Evolutionary conservation across 805 yeast genomes (phyloP).

Genomic region (Candida dajiaensis): DNA sequence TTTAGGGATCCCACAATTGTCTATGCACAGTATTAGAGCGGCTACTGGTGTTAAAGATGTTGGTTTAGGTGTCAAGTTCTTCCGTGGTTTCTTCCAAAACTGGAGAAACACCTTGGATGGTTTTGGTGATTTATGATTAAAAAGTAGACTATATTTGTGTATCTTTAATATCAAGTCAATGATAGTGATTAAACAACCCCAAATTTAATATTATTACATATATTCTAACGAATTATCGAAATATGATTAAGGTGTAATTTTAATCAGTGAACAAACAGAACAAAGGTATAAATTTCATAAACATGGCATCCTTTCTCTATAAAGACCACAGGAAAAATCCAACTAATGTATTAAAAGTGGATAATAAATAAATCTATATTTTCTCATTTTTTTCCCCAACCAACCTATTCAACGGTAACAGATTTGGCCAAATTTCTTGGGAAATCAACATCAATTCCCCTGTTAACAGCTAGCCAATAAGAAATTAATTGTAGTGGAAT

Average conservation of each 20-base stretch:
- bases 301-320: not conserved
- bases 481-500: slow-evolving; percentile 94
- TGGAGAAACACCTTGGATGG: slow-evolving; percentile 59
- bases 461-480: slow-evolving; percentile 92
- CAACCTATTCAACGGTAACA: slow-evolving; percentile 73
- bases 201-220: too few species aligned
- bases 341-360: not conserved
- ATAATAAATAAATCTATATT: not conserved
- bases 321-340: not conserved
- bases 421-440: slow-evolving; percentile 98
- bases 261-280: not conserved
- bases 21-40: slow-evolving; percentile 86
- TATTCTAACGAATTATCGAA: too few species aligned
- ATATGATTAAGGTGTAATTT: not conserved
- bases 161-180: too few species aligned
- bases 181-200: too few species aligned
- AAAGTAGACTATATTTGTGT: too few species aligned
- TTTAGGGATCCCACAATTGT: slow-evolving; percentile 74
- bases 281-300: not conserved
- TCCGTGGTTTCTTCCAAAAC: slow-evolving; percentile 58
- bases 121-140: slow-evolving; percentile 40
- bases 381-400: not conserved
- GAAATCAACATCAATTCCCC: slow-evolving; percentile 96
- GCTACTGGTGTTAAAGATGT: slow-evolving; percentile 73
- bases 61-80: slow-evolving; percentile 67